Percentiles rank a stretch among this genome's conserved stretches.
phyloP scores from a whole-genome alignment of 2,329 filamentous ascomycete species.

The Sarocladiaceae sp. region DNA sequence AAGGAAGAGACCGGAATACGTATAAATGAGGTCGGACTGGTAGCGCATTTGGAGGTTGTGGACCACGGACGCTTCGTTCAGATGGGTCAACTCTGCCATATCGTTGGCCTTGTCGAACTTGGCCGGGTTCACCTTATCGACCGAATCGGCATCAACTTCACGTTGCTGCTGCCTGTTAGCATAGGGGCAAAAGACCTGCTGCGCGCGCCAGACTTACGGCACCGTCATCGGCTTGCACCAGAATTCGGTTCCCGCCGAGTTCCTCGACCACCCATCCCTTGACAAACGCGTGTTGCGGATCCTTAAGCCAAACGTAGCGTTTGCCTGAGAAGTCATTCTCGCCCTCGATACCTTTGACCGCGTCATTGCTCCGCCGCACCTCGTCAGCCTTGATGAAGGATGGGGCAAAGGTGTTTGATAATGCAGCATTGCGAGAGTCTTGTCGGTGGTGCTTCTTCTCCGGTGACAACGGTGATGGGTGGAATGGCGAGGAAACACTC shows the following conservation, averaged over 20 bases:
- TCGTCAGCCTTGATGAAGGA: conserved; percentile 92
- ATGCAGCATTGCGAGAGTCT: conserved; percentile 58
- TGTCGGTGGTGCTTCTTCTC: conserved; percentile 31
- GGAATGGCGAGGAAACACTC: conserved; percentile 34
- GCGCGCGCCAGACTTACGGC: conserved; percentile 51
- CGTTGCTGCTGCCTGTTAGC: conserved; percentile 56
- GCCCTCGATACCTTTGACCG: conserved; percentile 74
- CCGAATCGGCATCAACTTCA: conserved; percentile 75
- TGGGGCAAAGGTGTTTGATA: conserved; percentile 83
- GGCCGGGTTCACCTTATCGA: conserved; percentile 98
- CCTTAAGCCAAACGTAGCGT: conserved; percentile 95
- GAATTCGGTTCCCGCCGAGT: conserved; percentile 57
- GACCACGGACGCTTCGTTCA: conserved; percentile 96
- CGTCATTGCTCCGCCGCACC: conserved; percentile 49
- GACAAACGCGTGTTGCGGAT: conserved; percentile 80
- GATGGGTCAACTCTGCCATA: conserved; percentile 96
- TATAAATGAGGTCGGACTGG: conserved; percentile 94
- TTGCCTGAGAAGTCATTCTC: conserved; percentile 99
- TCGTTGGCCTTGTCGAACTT: conserved; percentile 99
- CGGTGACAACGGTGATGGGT: background rate
- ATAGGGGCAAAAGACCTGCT: background rate
- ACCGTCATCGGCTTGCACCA: conserved; percentile 92
- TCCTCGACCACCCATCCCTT: conserved; percentile 91
- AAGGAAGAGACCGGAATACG: conserved; percentile 93
- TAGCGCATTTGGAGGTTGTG: conserved; percentile 96